Percentiles rank a stretch among this genome's conserved stretches.
Evolutionary conservation across 805 yeast genomes (phyloP).

Genomic region (Cyberlindnera petersonii): DNA sequence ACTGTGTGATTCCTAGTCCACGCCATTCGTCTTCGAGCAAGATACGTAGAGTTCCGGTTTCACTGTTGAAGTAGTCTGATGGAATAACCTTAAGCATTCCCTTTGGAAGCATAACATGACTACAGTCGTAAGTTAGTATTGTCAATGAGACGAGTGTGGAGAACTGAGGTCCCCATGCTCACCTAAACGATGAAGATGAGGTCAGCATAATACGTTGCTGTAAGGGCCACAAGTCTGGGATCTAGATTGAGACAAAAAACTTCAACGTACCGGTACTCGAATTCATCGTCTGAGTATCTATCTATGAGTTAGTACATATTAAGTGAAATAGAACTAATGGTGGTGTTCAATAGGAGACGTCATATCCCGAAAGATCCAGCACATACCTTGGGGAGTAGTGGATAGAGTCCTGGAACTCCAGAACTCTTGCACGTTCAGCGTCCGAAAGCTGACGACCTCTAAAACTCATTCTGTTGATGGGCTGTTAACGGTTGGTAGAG

Average conservation of each 20-base stretch:
- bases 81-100: constrained; percentile 94
- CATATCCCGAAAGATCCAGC: not conserved
- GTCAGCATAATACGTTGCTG: too few species aligned
- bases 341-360: not conserved
- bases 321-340: not conserved
- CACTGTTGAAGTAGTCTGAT: constrained; percentile 86
- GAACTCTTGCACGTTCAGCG: constrained; percentile 77
- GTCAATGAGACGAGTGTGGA: too few species aligned
- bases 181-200: too few species aligned
- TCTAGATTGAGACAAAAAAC: not conserved
- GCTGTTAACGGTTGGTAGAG: too few species aligned
- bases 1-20: constrained; percentile 95
- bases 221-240: too few species aligned
- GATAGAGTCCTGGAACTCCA: constrained; percentile 89
- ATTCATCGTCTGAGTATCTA: constrained; percentile 85
- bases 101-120: constrained; percentile 97
- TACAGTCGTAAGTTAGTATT: too few species aligned
- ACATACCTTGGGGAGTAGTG: constrained; percentile 79
- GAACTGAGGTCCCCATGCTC: too few species aligned
- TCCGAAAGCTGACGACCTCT: constrained; percentile 72
- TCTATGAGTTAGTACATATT: constrained; percentile 12
- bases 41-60: constrained; percentile 89
- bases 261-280: constrained; percentile 64
- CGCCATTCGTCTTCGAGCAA: constrained; percentile 97
- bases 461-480: constrained; percentile 32